Evolutionary conservation across 208 protist genomes (phyloP).

Genomic region (Trypanosoma melophagium): DNA sequence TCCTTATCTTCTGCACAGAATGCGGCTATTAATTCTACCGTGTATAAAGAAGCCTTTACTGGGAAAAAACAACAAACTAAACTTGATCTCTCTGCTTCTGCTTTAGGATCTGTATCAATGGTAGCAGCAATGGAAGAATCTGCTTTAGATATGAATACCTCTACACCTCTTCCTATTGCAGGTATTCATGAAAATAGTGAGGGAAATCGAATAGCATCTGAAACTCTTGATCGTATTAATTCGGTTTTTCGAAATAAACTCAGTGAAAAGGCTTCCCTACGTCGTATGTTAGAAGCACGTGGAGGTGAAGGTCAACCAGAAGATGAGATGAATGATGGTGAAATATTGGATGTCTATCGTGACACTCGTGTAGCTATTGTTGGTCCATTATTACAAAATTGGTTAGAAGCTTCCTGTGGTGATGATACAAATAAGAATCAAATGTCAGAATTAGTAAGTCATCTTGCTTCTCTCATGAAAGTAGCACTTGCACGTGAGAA

Average conservation of each 20-base stretch:
- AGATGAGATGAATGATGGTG: slow-evolving; percentile 47
- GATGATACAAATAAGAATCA: slow-evolving; percentile 15
- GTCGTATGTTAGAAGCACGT: slow-evolving; percentile 73
- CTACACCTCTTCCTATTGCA: background rate
- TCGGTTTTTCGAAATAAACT: slow-evolving; percentile 46
- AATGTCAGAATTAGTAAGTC: slow-evolving; percentile 52
- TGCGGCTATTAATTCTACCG: slow-evolving; percentile 13
- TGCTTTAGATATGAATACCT: background rate
- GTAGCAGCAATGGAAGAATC: background rate
- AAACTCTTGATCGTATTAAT: slow-evolving; percentile 52
- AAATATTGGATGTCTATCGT: slow-evolving; percentile 62
- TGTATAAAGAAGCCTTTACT: slow-evolving; percentile 20
- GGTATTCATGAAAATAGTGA: slow-evolving; percentile 27
- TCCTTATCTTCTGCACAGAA: slow-evolving; percentile 42
- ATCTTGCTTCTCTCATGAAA: slow-evolving; percentile 64
- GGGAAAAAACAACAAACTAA: background rate
- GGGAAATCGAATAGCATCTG: slow-evolving; percentile 17
- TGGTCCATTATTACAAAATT: slow-evolving; percentile 63
- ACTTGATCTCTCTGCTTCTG: no score
- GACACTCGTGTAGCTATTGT: slow-evolving; percentile 62
- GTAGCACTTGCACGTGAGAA: slow-evolving; percentile 50
- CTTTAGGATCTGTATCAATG: background rate
- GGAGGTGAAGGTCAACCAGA: slow-evolving; percentile 24
- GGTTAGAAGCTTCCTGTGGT: slow-evolving; percentile 36
- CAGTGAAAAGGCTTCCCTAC: slow-evolving; percentile 45